Conservation (phyloP, 192 early-diverging fungal species). For the Borealophlyctis nickersoniae region DNA sequence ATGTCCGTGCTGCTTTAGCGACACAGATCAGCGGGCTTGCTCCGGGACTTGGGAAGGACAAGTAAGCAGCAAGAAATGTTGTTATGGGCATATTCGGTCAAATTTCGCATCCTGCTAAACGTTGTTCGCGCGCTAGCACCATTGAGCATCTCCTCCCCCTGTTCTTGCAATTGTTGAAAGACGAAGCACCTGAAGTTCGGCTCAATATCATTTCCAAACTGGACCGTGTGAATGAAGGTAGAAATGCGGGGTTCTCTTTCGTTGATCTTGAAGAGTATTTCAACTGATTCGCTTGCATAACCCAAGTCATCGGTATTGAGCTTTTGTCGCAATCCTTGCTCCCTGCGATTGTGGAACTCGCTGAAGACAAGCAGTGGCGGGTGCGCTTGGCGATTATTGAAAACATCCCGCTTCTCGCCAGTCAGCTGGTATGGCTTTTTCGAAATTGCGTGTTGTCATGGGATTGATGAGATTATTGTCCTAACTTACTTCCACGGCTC, state of each 20-base stretch:
- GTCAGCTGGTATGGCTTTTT: conserved; percentile 65
- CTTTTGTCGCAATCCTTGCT: conserved; percentile 93
- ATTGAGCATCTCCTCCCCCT: conserved; percentile 93
- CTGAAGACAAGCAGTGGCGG: conserved; percentile 99
- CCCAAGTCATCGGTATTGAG: conserved; percentile 84
- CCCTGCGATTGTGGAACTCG: conserved; percentile 97
- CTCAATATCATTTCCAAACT: conserved; percentile 98
- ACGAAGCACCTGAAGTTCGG: conserved; percentile 95
- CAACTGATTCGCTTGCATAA: conserved; percentile 1
- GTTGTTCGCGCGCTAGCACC: conserved; percentile 64
- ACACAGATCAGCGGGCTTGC: conserved; percentile 95
- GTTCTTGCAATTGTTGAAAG: conserved; percentile 95
- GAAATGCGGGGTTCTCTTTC: neutral
- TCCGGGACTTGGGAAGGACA: conserved; percentile 91
- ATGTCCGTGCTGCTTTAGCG: conserved; percentile 92
- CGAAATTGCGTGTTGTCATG: neutral
- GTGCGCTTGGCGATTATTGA: conserved; percentile 98
- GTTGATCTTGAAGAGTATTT: neutral
- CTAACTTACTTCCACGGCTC: neutral
- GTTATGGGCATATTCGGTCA: neutral
- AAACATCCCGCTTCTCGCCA: conserved; percentile 95
- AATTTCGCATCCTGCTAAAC: neutral
- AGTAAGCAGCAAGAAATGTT: conserved; percentile 42
- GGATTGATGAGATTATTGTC: conserved; percentile 1
- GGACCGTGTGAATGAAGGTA: conserved; percentile 89